Evolutionary conservation across 768 basidiomycete species (phyloP), one percentile per base, ranked within the genome.

Genomic region (Mycena chlorophos): DNA sequence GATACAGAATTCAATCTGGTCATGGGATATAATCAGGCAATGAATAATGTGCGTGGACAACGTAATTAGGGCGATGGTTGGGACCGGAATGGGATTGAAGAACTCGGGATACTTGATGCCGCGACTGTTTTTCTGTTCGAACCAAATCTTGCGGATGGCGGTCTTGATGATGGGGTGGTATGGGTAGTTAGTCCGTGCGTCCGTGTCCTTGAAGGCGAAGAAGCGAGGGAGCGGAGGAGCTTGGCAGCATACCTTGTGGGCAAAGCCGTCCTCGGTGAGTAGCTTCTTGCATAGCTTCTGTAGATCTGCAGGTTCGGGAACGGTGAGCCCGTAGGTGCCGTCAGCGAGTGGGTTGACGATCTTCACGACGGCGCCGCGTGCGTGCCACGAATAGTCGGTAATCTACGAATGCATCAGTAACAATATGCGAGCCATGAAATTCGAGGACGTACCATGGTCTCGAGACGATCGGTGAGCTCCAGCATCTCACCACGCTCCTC

Each of bases 381-480:
- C 56, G 20, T 57, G 56, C 16, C 43, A 39, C 5, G 42, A 49
- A 19, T 57, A 57, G 19, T 47, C 31, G 8, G 28, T 47, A 13
- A 57, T 57, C 56, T 57, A 10, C 4, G 14, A 46, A 1, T 5
- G 34, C n/a, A n/a, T 37, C n/a, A 37, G 34, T n/a, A 23, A 2
- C 16, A 5, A 17, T 19, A 31, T 13, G 38, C 5, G 23, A 6
- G 19, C 6, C n/a, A n/a, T n/a, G n/a, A n/a, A n/a, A n/a, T 19
- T 37, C 12, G 5, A 10, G 0, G 42, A 23, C 51, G 23, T 25
- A 53, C 56, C 56, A 57, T 57, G 19, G 20, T 30, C 23, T 46
- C 17, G 20, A 57, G 47, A 16, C 56, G 56, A 20, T 57, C 51
- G 14, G 55, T 56, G 1, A 56, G 49, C 30, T 51, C 49, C 49